Evolutionary conservation across 2,329 filamentous ascomycete genomes (phyloP), one percentile per base, ranked within the genome.

Genomic region (Fusarium fujikuroi): DNA sequence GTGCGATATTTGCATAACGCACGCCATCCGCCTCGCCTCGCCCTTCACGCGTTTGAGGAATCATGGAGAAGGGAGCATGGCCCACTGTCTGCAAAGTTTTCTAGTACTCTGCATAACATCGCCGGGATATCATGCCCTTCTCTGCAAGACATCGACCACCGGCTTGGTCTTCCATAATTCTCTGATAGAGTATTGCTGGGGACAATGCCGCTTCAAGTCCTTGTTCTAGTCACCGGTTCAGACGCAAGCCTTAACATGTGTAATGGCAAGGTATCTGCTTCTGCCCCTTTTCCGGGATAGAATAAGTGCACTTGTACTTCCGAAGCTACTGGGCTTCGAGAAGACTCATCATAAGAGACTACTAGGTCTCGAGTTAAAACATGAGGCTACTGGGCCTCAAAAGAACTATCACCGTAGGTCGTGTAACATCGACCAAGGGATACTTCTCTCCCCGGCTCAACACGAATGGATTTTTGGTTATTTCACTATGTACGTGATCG

Each of bases 321-420:
- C 60, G 67, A 70, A 44, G 66, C 66, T 64, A 69, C 66, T 70
- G 66, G 66, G 66, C 66, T 69, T 69, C 66, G 58, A 66, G 70
- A 67, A 63, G 70, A 63, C 66, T 73, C 60, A 53, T 71, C 2
- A 62, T 34, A 37, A 59, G 60, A 65, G 69, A 43, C 67, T 47
- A 67, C 57, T 67, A 46, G 62, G 62, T 39, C 23, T 57, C 54
- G 67, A 65, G 65, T 65, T 59, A 64, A 56, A 21, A n/a, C 16
- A 70, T 39, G 30, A 70, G 70, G 50, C 70, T 58, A 58, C 69
- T 59, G 44, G 65, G 70, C 66, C 52, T 70, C 28, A 53, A 39
- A 46, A 56, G 47, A 47, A 57, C 18, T 43, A 57, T 39, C 37
- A 8, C 46, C 28, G 30, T 34, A 32, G 36, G 58, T 25, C 59